Evolutionary conservation across 805 yeast genomes (phyloP), one percentile per base, ranked within the genome.

Genomic region (Candida sanyiensis): DNA sequence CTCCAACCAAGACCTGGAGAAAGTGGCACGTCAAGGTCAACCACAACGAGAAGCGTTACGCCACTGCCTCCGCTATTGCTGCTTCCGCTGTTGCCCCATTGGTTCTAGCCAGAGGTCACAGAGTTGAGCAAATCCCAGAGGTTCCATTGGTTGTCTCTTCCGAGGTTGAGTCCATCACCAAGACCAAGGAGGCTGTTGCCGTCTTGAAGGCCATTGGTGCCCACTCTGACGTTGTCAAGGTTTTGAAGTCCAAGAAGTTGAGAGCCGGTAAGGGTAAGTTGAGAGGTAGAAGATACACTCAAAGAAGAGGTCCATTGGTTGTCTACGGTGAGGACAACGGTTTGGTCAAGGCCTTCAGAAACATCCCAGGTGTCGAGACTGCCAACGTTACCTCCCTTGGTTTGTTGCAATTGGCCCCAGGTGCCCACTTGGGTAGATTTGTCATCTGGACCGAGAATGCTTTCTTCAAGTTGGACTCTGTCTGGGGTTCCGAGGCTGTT

Each of bases 1-100:
- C 98, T 73, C 98, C 98, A 72, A 93, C 98, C 74, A 93, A 93
- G 83, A 89, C 95, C 74, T 93, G 98, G 98, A 88, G 98, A 85
- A 90, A 82, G 78, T 93, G 98, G 98, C 95, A 93, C 88, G 95
- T 93, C 66, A 93, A 89, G 83, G 96, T 93, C 67, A 93, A 93
- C 96, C 96, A 88, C 75, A 90, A 90, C 87, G 96, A 93, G 80
- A 90, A 90, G 83, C 89, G 97, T 76, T 93, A 89, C 75, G 98
- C 98, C 57, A 90, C 97, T 61, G 97, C 97, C 66, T 90, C 98
- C 58, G 98, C 97, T 64, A 86, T 93, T 65, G 97, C 98, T 68
- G 98, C 98, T 59, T 78, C 97, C 54, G 95, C 94, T 65, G 96
- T 93, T 60, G 93, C 96, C 63, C 87, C 98, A 62, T 82, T 93